Evolutionary conservation across 2,329 filamentous ascomycete species (phyloP).

Genomic region (Cryoendolithus antarcticus): DNA sequence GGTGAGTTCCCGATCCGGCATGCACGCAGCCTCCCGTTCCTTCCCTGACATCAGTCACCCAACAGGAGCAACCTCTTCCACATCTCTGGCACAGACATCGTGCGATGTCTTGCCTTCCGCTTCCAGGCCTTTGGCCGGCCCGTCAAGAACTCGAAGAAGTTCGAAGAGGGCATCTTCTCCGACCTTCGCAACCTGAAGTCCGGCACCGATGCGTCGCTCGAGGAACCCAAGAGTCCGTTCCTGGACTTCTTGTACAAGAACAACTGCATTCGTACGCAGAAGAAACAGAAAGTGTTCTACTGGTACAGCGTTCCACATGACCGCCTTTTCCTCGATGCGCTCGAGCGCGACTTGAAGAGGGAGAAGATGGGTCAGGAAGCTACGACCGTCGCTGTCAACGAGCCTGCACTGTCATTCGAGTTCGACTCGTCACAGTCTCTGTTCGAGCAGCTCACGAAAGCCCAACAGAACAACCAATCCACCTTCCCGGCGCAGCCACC

Average conservation of each 20-base stretch:
- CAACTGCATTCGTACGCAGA: slow-evolving; percentile 98
- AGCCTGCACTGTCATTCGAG: slow-evolving; percentile 94
- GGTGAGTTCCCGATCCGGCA: slow-evolving; percentile 38
- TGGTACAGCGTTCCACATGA: slow-evolving; percentile 99
- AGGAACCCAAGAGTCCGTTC: slow-evolving; percentile 97
- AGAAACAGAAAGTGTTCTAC: slow-evolving; percentile 99
- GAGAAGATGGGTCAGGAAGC: slow-evolving; percentile 99
- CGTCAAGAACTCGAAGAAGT: slow-evolving; percentile 99
- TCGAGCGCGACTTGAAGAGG: slow-evolving; percentile 94
- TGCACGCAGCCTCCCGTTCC: too few relatives aligned
- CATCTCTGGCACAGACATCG: slow-evolving; percentile 97
- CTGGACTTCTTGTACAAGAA: slow-evolving; percentile 99
- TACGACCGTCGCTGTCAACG: slow-evolving; percentile 90
- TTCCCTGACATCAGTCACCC: too few relatives aligned
- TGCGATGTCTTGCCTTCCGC: slow-evolving; percentile 91
- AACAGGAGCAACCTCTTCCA: slow-evolving; percentile 93
- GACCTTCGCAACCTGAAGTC: slow-evolving; percentile 97
- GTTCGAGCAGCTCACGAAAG: slow-evolving; percentile 98
- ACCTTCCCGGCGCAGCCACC: slow-evolving; percentile 50
- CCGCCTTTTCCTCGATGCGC: slow-evolving; percentile 87
- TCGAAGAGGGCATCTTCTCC: slow-evolving; percentile 98
- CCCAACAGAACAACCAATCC: slow-evolving; percentile 95
- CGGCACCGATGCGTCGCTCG: slow-evolving; percentile 91
- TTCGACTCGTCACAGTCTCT: slow-evolving; percentile 98
- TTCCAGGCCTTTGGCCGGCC: slow-evolving; percentile 98